These are phyloP conservation scores for Tetramitus jugosus DNA, from an alignment of 208 protist species.

Conservation along the genomic window DNA sequence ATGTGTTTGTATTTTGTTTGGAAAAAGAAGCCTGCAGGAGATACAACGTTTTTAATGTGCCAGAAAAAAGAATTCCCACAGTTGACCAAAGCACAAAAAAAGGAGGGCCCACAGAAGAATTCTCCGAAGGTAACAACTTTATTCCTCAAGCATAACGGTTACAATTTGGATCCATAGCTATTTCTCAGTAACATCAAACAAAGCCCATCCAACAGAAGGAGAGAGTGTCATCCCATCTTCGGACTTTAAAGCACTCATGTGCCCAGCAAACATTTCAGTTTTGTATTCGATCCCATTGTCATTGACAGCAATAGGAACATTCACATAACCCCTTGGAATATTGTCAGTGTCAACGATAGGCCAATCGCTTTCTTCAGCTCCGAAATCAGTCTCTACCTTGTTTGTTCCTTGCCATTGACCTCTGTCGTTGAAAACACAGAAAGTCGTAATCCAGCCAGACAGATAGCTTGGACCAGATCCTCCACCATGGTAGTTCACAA, in stretches of 20 bases:
- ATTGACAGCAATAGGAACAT: neutral
- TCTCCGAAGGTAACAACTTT: no score
- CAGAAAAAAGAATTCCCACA: no score
- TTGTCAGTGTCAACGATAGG: neutral
- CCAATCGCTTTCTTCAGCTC: neutral
- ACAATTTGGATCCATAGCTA: no score
- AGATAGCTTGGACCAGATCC: neutral
- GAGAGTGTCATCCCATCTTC: neutral
- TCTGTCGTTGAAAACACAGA: neutral
- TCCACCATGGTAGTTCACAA: neutral
- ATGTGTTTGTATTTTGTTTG: no score
- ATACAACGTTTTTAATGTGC: no score
- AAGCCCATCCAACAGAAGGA: neutral
- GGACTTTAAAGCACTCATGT: neutral
- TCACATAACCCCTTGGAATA: neutral
- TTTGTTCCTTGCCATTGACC: neutral
- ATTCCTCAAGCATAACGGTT: no score
- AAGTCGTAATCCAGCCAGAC: neutral
- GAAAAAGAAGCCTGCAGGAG: no score
- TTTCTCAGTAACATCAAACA: neutral
- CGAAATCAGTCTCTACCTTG: no score
- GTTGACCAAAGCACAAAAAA: no score
- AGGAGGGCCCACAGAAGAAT: no score
- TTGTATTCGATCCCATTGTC: neutral
- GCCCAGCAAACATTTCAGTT: slow-evolving; percentile 8